Conservation (phyloP, 352 stramenopile genomes). For the Globisporangium megalacanthum region DNA sequence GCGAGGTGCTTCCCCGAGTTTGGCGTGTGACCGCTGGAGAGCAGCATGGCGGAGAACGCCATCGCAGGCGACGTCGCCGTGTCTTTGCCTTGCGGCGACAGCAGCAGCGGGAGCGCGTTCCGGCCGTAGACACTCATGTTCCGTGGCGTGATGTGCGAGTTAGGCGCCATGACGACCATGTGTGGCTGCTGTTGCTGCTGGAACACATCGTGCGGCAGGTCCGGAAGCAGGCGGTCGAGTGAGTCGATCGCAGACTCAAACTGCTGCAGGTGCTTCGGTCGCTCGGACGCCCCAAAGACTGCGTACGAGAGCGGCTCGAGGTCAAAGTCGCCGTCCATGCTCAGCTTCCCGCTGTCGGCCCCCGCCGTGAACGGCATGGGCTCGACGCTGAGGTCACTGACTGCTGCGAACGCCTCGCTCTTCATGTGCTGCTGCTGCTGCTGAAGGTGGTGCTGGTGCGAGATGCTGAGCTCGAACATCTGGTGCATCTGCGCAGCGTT, state of each 20-base stretch:
- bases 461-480: conserved; percentile 54
- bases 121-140: conserved; percentile 22
- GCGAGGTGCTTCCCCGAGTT: conserved; percentile 59
- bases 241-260: conserved; percentile 73
- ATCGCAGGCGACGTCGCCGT: conserved; percentile 19
- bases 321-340: conserved; percentile 39
- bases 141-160: conserved; percentile 25
- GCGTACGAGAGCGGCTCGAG: conserved; percentile 63
- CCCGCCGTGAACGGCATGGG: conserved; percentile 50
- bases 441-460: conserved; percentile 34
- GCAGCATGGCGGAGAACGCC: conserved; percentile 23
- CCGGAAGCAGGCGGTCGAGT: conserved; percentile 59
- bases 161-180: conserved; percentile 9
- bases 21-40: conserved; percentile 19
- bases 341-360: conserved; percentile 24
- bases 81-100: conserved; percentile 33
- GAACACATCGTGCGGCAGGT: conserved; percentile 66
- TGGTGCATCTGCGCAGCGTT: conserved; percentile 50
- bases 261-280: conserved; percentile 51
- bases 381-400: conserved; percentile 39
- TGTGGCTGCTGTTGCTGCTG: conserved; percentile 10
- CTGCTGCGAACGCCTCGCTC: conserved; percentile 17
- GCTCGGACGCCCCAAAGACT: conserved; percentile 35
- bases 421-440: conserved; percentile 30
- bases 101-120: conserved; percentile 26